phyloP scores from a whole-genome alignment of 805 yeast species.

The Schizosaccharomyces lindneri region DNA sequence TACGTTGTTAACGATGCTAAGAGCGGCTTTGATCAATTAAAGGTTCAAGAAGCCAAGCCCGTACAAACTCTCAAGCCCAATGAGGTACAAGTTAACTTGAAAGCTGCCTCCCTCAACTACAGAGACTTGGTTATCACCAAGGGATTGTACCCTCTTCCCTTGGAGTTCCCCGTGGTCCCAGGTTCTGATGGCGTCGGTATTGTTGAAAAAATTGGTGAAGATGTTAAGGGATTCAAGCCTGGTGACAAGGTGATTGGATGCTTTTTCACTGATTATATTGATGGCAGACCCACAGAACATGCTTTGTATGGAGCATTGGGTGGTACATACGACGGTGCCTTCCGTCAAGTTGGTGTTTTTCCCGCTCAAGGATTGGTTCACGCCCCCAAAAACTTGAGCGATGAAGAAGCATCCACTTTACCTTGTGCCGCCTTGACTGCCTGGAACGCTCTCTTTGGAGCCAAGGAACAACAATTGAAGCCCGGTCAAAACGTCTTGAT shows the following conservation, averaged over 20 bases:
- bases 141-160: conserved; percentile 8
- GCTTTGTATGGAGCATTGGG: background rate
- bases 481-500: conserved; percentile 6
- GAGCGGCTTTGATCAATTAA: background rate
- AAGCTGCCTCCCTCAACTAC: conserved; percentile 8
- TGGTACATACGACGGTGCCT: background rate
- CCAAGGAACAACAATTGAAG: conserved; percentile 2
- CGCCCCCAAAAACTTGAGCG: conserved; percentile 3
- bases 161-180: conserved; percentile 4
- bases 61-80: background rate
- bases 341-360: conserved; percentile 5
- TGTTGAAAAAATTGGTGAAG: conserved; percentile 5
- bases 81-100: conserved; percentile 5
- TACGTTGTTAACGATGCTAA: background rate
- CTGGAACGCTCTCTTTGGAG: conserved; percentile 7
- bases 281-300: background rate
- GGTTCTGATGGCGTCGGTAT: conserved; percentile 8
- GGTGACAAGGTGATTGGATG: background rate
- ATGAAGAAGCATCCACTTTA: conserved; percentile 8
- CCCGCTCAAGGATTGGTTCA: conserved; percentile 6
- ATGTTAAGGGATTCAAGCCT: background rate
- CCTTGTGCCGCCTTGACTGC: conserved; percentile 10
- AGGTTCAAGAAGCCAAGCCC: background rate
- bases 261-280: background rate
- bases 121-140: conserved; percentile 8